Conservation (phyloP, 1,284 basidiomycete species). For the Ceratobasidium sp. region DNA sequence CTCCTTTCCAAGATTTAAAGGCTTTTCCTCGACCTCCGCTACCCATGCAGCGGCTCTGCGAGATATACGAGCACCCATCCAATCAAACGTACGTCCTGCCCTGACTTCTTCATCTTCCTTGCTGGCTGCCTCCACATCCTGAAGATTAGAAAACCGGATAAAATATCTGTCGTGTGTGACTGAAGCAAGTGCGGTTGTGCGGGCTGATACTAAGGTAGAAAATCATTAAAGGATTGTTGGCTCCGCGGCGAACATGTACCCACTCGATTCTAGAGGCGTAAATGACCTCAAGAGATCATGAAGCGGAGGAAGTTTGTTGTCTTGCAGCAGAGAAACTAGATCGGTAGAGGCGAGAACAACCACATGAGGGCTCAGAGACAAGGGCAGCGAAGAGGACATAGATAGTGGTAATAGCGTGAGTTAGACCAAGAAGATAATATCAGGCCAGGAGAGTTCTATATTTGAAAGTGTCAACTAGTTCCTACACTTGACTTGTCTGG, state of each 20-base stretch:
- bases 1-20: conserved; percentile 55
- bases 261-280: conserved; percentile 80
- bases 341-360: conserved; percentile 76
- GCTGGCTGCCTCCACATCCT: conserved; percentile 73
- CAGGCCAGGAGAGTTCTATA: background rate
- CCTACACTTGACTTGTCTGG: background rate
- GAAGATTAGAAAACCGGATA: conserved; percentile 77
- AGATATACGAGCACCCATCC: conserved; percentile 76
- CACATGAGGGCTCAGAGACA: conserved; percentile 80
- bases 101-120: conserved; percentile 80
- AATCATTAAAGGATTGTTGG: conserved; percentile 24
- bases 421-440: background rate
- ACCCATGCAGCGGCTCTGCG: conserved; percentile 73
- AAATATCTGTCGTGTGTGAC: conserved; percentile 75
- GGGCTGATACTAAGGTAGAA: conserved; percentile 71
- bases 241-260: conserved; percentile 43
- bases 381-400: conserved; percentile 59
- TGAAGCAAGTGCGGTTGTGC: conserved; percentile 74
- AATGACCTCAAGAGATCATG: conserved; percentile 81
- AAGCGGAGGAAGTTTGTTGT: conserved; percentile 70
- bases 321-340: conserved; percentile 67
- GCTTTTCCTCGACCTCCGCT: conserved; percentile 64
- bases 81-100: conserved; percentile 78
- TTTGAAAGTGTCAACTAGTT: background rate
- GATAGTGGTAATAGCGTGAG: conserved; percentile 10